Percentiles rank a stretch among this genome's conserved stretches.
These are phyloP conservation scores for Metarhizium humberi DNA, from an alignment of 2,329 filamentous ascomycete genomes.

Conservation along the genomic window DNA sequence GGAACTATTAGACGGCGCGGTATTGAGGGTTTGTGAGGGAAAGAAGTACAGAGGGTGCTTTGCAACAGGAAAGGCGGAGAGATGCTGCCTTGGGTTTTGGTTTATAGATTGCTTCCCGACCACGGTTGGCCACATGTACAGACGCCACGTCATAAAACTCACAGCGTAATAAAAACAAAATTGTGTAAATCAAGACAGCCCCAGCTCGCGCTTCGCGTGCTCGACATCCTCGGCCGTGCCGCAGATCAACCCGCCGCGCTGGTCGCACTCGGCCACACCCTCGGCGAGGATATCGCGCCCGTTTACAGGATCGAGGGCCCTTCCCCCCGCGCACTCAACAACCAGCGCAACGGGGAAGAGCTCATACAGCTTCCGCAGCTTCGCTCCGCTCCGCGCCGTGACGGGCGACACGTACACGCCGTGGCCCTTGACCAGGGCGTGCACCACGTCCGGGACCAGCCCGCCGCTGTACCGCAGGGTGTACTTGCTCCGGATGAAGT, in stretches of 20 bases:
- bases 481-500: conserved; percentile 43
- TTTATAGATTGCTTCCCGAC: too few relatives aligned
- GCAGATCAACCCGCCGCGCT: conserved; percentile 40
- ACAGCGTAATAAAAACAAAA: neutral
- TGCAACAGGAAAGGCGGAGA: too few relatives aligned
- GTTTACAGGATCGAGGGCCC: conserved; percentile 39
- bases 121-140: neutral
- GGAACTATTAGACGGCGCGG: conserved; percentile 18
- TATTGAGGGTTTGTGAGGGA: neutral
- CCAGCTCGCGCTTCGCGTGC: conserved; percentile 13
- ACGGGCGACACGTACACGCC: conserved; percentile 53
- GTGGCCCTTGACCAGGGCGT: conserved; percentile 51
- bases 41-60: too few relatives aligned
- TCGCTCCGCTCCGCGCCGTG: conserved; percentile 39
- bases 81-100: too few relatives aligned
- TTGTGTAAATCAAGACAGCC: neutral
- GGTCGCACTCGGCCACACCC: conserved; percentile 32
- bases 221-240: conserved; percentile 41
- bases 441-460: conserved; percentile 51
- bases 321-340: conserved; percentile 50
- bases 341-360: conserved; percentile 50
- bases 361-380: conserved; percentile 51
- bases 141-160: neutral
- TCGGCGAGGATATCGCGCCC: conserved; percentile 32
- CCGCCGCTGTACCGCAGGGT: conserved; percentile 53